Evolutionary conservation across 108 stramenopile species (phyloP), one percentile per base, ranked within the genome.

Genomic region (Fistulifera pelliculosa): DNA sequence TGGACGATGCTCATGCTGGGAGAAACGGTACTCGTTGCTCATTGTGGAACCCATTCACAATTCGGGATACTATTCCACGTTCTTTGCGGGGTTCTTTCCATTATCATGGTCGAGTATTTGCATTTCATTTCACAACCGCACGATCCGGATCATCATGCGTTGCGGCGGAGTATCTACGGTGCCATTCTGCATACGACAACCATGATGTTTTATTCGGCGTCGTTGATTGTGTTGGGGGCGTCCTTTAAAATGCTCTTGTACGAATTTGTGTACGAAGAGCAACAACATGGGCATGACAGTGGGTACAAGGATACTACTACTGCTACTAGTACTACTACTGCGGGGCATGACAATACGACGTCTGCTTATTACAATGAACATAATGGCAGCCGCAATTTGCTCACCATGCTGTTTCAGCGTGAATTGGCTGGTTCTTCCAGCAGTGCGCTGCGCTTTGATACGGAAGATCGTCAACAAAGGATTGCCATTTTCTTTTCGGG

Each of bases 1-100:
- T 83, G 75, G 78, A 74, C 52, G 25, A 76, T 87, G 79, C 57
- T 87, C 15, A 75, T 87, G 75, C 60, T 87, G 16, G 85, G 85
- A 0, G 85, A 87, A 50, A 60, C 61, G 35, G 53, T 87, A 14
- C 40, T 63, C 61, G 18, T 53, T 87, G 21, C 52, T 87, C 2
- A 76, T 87, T 47, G 85, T 87, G 2, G 52, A 66, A 44, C 48
- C 45, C 7, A 50, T 31, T 7, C 49, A 71, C 14, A 40, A 38
- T 21, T 0, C 25, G 1, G 56, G 51, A 0, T 76, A 76, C 48
- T 74, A 74, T 60, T n/a, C 49, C 5, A 61, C 70, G 0, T 76
- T 81, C 41, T 81, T 65, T 35, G 40, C 47, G 80, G 73, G 2
- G 58, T 81, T 6, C 0, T 76, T 0, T 52, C 61, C n/a, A 66